Evolutionary conservation across 805 yeast species (phyloP).

Genomic region (Clavispora asparagi): DNA sequence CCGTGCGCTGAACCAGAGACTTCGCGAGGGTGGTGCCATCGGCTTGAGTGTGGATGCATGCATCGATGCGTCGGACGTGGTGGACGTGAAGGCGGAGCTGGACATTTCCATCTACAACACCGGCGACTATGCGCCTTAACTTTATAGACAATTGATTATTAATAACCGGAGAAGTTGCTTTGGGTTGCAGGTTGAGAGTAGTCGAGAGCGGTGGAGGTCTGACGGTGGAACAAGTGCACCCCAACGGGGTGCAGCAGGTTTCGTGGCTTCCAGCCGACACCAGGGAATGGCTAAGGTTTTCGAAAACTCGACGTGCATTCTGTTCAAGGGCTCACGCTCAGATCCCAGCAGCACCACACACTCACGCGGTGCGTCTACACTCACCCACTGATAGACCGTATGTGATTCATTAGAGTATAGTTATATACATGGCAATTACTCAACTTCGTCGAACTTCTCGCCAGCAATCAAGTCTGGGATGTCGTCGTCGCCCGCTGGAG

Average conservation of each 20-base stretch:
- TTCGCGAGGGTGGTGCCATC: constrained; percentile 32
- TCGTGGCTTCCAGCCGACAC: no score
- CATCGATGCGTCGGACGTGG: constrained; percentile 39
- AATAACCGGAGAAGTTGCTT: neutral
- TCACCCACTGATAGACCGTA: neutral
- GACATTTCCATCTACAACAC: constrained; percentile 54
- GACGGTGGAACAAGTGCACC: no score
- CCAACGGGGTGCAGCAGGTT: no score
- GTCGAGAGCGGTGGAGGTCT: no score
- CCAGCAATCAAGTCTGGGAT: constrained; percentile 83
- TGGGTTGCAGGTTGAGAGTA: no score
- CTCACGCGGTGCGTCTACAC: no score
- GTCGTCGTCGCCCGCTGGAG: constrained; percentile 46
- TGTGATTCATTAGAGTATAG: constrained; percentile 1
- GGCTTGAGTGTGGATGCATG: constrained; percentile 41
- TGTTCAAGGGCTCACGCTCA: no score
- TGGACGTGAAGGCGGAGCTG: constrained; percentile 74
- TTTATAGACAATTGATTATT: constrained; percentile 1
- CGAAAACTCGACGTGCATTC: no score
- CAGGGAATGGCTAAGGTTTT: no score
- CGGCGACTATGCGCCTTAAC: constrained; percentile 40
- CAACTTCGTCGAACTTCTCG: constrained; percentile 72
- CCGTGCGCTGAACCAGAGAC: constrained; percentile 69
- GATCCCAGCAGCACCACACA: no score
- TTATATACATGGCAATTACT: constrained; percentile 20